Base-by-base conservation (phyloP, 371 early-diverging fungal species). In the Circinella umbellata region DNA sequence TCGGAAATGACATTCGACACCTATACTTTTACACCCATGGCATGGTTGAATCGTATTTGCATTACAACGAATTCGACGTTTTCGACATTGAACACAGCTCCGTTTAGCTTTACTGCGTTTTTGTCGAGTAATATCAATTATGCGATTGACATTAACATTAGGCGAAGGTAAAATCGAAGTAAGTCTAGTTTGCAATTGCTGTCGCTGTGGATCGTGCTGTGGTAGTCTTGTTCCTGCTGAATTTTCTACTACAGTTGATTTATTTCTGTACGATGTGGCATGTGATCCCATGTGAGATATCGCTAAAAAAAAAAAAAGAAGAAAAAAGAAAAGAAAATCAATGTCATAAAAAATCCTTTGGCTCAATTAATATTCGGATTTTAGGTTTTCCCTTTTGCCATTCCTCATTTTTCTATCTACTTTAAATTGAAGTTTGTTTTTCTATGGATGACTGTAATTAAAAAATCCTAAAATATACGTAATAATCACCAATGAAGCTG, bases 1-100 rank as follows among this genome's bases (percentile, higher is more conserved):
- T 51, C 57, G 34, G 61, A 79, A 77, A 7, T 64, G 67, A 59
- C 82, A 82, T 39, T 76, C 72, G 0, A 60, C 62, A 8, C 73
- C 69, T 10, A 71, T 59, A 42, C 39, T 65, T 67, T 38, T 64
- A 60, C 82, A 82, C 9, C 72, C 77, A n/a, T 73, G 70, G 65
- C 82, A 82, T 18, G 82, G 82, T 38, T 68, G 67, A 10, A 62
- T 68, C 13, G 68, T 64, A n/a, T 73, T 73, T 35, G 72, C 75
- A 64, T 73, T 69, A 54, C 74, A 73, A 5, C 70, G 69, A 6
- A 63, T 70, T 18, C 70, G 69, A 34, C 67, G 64, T 42, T 63
- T 64, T 38, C 74, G 70, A 49, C 74, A 73, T 13, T 48, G 47
- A 67, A 70, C 74, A 38, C 74, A 73, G 27, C 74, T 73, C 18